A percentile compares a stretch with the other conserved stretches of the same genome.
Evolutionary conservation across 108 stramenopile genomes (phyloP).

Genomic region (Nitzschia inconspicua): DNA sequence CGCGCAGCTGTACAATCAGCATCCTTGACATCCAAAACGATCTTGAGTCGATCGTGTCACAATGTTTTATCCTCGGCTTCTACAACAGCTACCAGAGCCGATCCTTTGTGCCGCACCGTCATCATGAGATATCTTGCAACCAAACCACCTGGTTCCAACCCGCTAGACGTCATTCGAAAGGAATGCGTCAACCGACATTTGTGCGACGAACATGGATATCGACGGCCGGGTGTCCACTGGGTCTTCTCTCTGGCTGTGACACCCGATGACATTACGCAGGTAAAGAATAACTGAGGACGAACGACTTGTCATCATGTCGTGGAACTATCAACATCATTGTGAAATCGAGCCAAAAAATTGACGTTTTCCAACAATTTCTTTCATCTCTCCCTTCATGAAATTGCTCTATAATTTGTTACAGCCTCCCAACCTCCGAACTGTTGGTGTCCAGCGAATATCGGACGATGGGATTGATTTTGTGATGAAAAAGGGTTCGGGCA

Average conservation of each 20-base stretch:
- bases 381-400: too few relatives aligned
- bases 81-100: background rate
- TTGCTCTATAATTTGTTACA: slow-evolving; percentile 1
- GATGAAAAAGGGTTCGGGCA: slow-evolving; percentile 27
- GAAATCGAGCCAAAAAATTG: too few relatives aligned
- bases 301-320: too few relatives aligned
- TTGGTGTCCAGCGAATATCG: slow-evolving; percentile 49
- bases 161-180: slow-evolving; percentile 37
- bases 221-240: slow-evolving; percentile 49
- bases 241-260: slow-evolving; percentile 34
- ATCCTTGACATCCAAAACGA: too few relatives aligned
- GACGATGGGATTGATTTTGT: slow-evolving; percentile 53
- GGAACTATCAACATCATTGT: too few relatives aligned
- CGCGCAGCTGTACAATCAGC: too few relatives aligned
- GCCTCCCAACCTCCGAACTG: slow-evolving; percentile 51
- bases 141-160: slow-evolving; percentile 20
- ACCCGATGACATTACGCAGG: slow-evolving; percentile 16
- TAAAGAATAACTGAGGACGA: too few relatives aligned
- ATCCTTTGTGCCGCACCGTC: too few relatives aligned
- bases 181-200: slow-evolving; percentile 32
- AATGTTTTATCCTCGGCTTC: too few relatives aligned
- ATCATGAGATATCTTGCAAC: too few relatives aligned
- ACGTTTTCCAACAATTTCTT: too few relatives aligned
- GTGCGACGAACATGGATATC: slow-evolving; percentile 45
- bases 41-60: too few relatives aligned